Evolutionary conservation across 306 rosid genomes (phyloP), one percentile per base, ranked within the genome.

Genomic region (Elaeagnus macrophylla): DNA sequence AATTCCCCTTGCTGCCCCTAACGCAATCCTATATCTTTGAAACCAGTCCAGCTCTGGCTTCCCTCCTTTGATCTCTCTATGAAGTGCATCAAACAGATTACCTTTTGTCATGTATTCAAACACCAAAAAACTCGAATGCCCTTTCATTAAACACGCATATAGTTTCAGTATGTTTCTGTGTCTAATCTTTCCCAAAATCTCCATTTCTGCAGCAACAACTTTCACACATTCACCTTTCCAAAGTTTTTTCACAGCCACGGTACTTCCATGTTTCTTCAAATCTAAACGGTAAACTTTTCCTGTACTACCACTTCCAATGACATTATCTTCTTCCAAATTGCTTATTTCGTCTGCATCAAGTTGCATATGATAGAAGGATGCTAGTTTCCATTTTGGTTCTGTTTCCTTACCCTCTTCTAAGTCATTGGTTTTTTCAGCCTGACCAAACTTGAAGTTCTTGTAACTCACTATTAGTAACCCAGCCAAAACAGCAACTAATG

Each of bases 101-200:
- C 99, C 99, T 59, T 81, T 84, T 51, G 71, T 57, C 96, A 93
- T 87, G 76, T 87, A 93, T 80, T 93, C 99, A 17, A 87, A 77
- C 62, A 93, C 96, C 37, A 93, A 65, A 62, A 80, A 80, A 54
- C 75, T 84, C 37, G 89, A 80, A 44, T 81, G 94, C 51, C 81
- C 82, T 63, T 71, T 82, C 56, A 67, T 69, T 25, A 87, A 72
- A 77, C 85, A 80, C 58, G 96, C 99, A 74, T 87, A 87, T 54
- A 93, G 99, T 76, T 93, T 93, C 50, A 93, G 77, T 64, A 93
- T 77, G 64, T 93, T 93, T 60, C 65, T 77, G 18, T 93, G 99
- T 65, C 96, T 80, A 13, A 87, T 82, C 66, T 80, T 87, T 18
- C 89, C 96, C 79, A 93, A 56, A 61, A 85, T 87, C 47, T 82